A percentile compares a stretch with the other conserved stretches of the same genome.
Conservation (phyloP, 805 yeast genomes). For the Vanderwaltozyma verrucispora region DNA sequence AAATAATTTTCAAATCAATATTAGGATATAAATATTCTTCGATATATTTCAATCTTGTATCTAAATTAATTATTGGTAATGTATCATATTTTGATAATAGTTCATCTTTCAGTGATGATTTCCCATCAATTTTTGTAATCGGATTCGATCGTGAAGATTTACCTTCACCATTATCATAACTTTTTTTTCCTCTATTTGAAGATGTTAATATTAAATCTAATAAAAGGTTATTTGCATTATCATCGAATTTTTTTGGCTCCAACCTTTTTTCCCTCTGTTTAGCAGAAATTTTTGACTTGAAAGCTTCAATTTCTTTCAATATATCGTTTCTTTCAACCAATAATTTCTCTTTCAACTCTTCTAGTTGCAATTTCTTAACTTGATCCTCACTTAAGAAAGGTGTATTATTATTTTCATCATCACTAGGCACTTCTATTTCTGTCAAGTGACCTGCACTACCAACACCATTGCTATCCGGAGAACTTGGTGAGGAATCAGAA, state of each 20-base stretch:
- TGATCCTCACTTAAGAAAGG: constrained; percentile 10
- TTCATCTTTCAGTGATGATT: constrained; percentile 11
- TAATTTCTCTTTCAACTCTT: constrained; percentile 14
- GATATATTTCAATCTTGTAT: constrained; percentile 13
- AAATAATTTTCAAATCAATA: constrained; percentile 5
- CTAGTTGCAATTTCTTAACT: constrained; percentile 7
- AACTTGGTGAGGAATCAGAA: not conserved
- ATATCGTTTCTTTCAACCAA: constrained; percentile 11
- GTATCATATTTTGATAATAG: constrained; percentile 18
- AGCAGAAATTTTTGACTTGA: constrained; percentile 2
- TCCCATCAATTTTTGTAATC: constrained; percentile 11
- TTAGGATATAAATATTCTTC: constrained; percentile 9
- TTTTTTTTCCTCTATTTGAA: not conserved
- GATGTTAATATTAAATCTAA: constrained; percentile 9
- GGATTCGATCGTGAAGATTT: too few species aligned
- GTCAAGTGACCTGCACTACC: not conserved
- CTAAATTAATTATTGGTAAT: constrained; percentile 20
- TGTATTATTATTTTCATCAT: not conserved
- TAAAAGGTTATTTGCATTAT: constrained; percentile 6
- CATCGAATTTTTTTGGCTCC: constrained; percentile 1
- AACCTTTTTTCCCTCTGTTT: not conserved
- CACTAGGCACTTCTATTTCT: not conserved
- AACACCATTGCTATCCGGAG: not conserved
- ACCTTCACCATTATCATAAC: too few species aligned
- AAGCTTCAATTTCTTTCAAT: constrained; percentile 10